Base-by-base conservation (phyloP, 2,329 filamentous ascomycete genomes). In the Pseudocercospora cruenta region DNA sequence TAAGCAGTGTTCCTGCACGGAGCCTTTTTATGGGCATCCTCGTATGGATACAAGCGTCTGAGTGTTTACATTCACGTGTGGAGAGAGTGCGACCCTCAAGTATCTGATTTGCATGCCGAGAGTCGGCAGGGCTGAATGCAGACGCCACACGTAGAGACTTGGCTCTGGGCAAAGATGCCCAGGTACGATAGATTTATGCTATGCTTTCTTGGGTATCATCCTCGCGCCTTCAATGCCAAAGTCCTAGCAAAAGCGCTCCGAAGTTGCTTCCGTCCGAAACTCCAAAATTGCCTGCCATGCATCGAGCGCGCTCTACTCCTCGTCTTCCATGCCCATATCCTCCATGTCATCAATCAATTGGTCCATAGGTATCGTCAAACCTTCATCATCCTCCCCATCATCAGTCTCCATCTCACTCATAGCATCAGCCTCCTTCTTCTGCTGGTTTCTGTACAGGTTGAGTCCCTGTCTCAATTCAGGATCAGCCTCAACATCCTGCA, bases 401-500 rank as follows among this genome's bases (percentile, higher is more conserved):
- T 79, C 80, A 59, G 74, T 79, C 67, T 82, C 82, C 68, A 87
- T 89, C 59, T 90, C 83, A 74, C 88, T 91, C 86, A 91, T 91
- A 74, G 86, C 87, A 66, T 90, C 88, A 1, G 77, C 78, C 36
- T 87, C 85, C 75, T 82, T 78, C 68, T 79, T 76, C 68, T 77
- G 74, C 67, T 84, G 86, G 82, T 85, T 81, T 77, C 94, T 97
- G 83, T 97, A 99, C 74, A 99, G 79, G 54, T 92, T 91, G 77
- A 99, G 83, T 0, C 93, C 93, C 51, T 89, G 87, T 63, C 95
- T 86, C 71, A 97, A 84, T 76, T 99, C 95, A 60, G 91, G 86
- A 78, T 99, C 95, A 78, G 98, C 94, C 81, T 99, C 96, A 10
- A 99, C 92, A 79, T 99, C 95, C 54, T 91, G 90, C 84, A 99